Percentiles rank a stretch among this genome's conserved stretches.
Conservation (phyloP, 2,329 filamentous ascomycete species). For the Pseudocercospora cruenta region DNA sequence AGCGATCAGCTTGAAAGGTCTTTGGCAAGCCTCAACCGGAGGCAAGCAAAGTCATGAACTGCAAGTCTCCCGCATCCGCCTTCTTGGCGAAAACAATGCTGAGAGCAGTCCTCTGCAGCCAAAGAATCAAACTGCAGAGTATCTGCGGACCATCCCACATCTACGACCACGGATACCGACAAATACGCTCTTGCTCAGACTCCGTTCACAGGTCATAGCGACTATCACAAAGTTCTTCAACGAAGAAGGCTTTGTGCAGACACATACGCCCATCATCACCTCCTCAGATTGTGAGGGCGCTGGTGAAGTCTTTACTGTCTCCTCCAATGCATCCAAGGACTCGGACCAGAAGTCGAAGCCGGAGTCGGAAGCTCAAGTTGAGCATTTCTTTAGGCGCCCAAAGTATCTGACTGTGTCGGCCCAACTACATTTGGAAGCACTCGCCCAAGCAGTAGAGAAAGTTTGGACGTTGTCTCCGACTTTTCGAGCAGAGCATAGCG, state of each 20-base stretch:
- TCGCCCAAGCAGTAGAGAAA: conserved; percentile 82
- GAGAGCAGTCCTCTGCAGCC: conserved; percentile 95
- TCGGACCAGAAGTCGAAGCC: conserved; percentile 48
- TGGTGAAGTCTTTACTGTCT: conserved; percentile 84
- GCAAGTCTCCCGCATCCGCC: conserved; percentile 67
- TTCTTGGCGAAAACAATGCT: conserved; percentile 78
- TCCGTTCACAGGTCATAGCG: conserved; percentile 79
- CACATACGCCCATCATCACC: conserved; percentile 90
- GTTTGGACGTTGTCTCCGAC: conserved; percentile 95
- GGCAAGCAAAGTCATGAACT: conserved; percentile 78
- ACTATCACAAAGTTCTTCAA: conserved; percentile 77
- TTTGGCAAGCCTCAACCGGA: conserved; percentile 71
- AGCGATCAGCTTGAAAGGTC: conserved; percentile 75
- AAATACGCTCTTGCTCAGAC: conserved; percentile 76
- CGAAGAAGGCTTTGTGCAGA: conserved; percentile 72
- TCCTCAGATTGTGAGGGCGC: conserved; percentile 97
- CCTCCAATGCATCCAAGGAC: conserved; percentile 31
- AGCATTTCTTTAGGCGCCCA: conserved; percentile 75
- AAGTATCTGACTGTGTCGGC: conserved; percentile 96
- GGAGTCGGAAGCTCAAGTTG: conserved; percentile 39
- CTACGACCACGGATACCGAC: conserved; percentile 79
- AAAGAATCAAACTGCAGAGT: conserved; percentile 91
- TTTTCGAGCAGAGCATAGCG: conserved; percentile 90
- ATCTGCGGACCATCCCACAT: conserved; percentile 84
- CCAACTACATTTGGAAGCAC: conserved; percentile 90